Base-by-base conservation (phyloP, 164 flowering plant genomes). In the Chloranthus sessilifolius region DNA sequence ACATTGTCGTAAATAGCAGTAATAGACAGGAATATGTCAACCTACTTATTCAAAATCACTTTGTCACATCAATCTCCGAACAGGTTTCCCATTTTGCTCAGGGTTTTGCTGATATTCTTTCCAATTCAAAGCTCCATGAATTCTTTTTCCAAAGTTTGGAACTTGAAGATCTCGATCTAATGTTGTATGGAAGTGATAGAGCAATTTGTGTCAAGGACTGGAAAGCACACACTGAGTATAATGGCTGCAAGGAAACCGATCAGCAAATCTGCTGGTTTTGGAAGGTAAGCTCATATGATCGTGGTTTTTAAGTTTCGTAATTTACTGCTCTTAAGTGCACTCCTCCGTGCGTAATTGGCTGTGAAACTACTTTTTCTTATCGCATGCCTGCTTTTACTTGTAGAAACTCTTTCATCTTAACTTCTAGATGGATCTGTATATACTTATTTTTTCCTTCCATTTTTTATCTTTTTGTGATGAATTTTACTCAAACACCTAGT, bases 181-280 rank as follows among this genome's bases (percentile, higher is more conserved):
- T 91, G 87, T 74, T 88, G 27, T 68, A 72, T 69, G 98, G 98
- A 40, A 78, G 83, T 60, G 90, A 75, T 55, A 59, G 47, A 56
- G 71, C 67, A 33, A 75, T 91, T 16, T 71, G 65, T 61, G 73
- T 85, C 17, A 74, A 79, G 25, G 98, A 88, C 62, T 91, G 98
- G 98, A 85, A 76, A 64, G 80, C 79, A 20, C 90, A 91, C 66
- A 85, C 98, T 11, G 82, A 78, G 19, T 91, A 91, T 59, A 65
- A 74, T 64, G 95, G 94, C 51, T 91, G 72, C 63, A 70, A 72
- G 47, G 85, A 76, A 54, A 69, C 69, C 34, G 98, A 91, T 65
- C 53, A 57, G 50, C 90, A 83, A 56, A 88, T 91, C 62, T 43
- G 38, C 45, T 88, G 96, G 98, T 91, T 92, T 47, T 92, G 98